Base-by-base conservation (phyloP, 495 filamentous ascomycete genomes). In the Schizothecium vesticola region DNA sequence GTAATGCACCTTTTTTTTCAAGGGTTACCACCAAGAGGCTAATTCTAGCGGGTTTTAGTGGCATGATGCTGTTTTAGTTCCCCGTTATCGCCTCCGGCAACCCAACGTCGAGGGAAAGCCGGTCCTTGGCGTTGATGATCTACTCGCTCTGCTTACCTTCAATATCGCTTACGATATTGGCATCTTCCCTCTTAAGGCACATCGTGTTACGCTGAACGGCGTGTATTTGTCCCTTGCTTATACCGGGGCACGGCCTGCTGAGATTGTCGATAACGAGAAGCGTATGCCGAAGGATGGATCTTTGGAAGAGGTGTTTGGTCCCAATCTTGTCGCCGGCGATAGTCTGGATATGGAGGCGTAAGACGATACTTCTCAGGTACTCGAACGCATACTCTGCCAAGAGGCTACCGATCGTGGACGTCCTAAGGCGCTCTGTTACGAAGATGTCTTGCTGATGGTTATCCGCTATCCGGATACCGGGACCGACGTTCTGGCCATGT, bases 381-480 rank as follows among this genome's bases (percentile, higher is more conserved):
- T 73, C 12, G 65, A 73, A 71, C 62, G 65, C 26, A 63, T 73
- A 25, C 57, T 71, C 25, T 69, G n/a, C 59, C 59, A 71, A 67
- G 66, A 67, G 69, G n/a, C 10, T 31, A 26, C 23, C 57, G 29
- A 61, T 25, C 63, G 63, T 29, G 63, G 69, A 58, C 69, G 71
- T 12, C 66, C 57, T 56, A 74, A 74, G 64, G 67, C 70, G 57
- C 70, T 74, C 56, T 72, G 58, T 65, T 74, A 74, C 63, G 72
- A 78, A 65, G 71, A 75, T 26, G 73, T 78, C 69, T 55, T 70
- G 61, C 58, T 72, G 56, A 60, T 66, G 72, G 59, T 78, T 19
- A 69, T 78, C 9, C 29, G 69, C 65, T 67, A 78, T 58, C 75
- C 71, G 43, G 70, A 73, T 62, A 64, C 63, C 31, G 63, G 71